Base-by-base conservation (phyloP, 2,329 filamentous ascomycete genomes). In the Diaporthe amygdali region DNA sequence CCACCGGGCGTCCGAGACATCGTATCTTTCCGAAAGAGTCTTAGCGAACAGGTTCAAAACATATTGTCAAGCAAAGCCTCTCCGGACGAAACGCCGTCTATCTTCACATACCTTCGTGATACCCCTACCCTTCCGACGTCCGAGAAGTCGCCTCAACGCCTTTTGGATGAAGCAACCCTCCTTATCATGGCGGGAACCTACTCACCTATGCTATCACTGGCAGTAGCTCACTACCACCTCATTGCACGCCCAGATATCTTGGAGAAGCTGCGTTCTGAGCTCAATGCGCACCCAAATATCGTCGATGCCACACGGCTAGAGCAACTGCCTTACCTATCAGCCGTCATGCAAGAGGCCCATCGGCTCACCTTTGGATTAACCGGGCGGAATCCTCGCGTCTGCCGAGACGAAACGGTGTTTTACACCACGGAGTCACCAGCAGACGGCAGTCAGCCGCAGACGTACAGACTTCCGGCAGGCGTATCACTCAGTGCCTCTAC, bases 281-380 rank as follows among this genome's bases (percentile, higher is more conserved):
- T 78, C 22, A 64, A 20, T 30, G 55, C 69, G 17, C 37, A 73
- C 39, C 54, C 39, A 44, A 32, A 68, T 12, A 30, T 30, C 52
- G 37, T 54, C 10, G 71, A 63, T n/a, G 56, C 73, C 20, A 66
- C 72, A 8, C 74, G 72, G 67, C 67, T 73, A 3, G 72, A 76
- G 59, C 66, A 64, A 27, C 72, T 72, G 10, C 73, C 73, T 10
- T 75, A 73, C 22, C 20, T 74, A 5, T 66, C 69, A 9, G 73
- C 67, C 10, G 46, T 75, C 25, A 32, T 59, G 27, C 74, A 78
- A 73, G 81, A 83, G 66, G 75, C 77, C 8, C 74, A 77, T 17
- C 77, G 81, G 2, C 75, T 85, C 17, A 77, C 75, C 2, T 84
- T 83, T 64, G 82, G 82, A 1, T 74, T 83, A 2, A 81, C 79